These are phyloP conservation scores for Zostera marina DNA, from an alignment of 116 monocot genomes.

Conservation along the genomic window DNA sequence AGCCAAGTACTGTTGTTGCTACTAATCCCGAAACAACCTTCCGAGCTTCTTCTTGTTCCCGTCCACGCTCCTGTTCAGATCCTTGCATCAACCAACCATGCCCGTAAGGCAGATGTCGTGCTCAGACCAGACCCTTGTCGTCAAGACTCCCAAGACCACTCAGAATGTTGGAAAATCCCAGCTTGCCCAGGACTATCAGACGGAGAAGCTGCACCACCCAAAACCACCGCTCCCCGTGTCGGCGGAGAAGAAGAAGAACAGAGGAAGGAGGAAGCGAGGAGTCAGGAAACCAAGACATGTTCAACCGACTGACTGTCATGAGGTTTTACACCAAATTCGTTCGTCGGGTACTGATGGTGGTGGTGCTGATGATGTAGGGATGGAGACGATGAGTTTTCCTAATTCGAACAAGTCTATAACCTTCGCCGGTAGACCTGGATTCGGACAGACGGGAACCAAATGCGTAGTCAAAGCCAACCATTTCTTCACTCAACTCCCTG, in stretches of 20 bases:
- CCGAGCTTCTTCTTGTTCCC: not conserved
- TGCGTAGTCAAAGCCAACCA: constrained; percentile 49
- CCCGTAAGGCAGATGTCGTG: constrained; percentile 25
- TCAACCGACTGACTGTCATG: not conserved
- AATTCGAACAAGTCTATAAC: constrained; percentile 18
- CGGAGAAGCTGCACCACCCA: constrained; percentile 1
- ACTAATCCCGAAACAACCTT: not conserved
- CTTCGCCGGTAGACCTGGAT: constrained; percentile 23
- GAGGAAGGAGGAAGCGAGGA: constrained; percentile 13
- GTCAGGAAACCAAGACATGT: constrained; percentile 8
- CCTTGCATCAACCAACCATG: constrained; percentile 9
- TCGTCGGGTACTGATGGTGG: no score
- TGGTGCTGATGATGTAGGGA: not conserved
- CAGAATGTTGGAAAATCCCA: constrained; percentile 13
- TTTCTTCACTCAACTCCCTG: constrained; percentile 34
- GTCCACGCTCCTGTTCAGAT: not conserved
- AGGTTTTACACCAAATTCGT: constrained; percentile 2
- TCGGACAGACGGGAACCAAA: constrained; percentile 23
- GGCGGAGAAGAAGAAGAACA: constrained; percentile 6
- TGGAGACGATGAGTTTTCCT: constrained; percentile 10
- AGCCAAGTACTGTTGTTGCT: no score
- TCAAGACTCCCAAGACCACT: constrained; percentile 19
- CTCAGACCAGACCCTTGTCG: constrained; percentile 26
- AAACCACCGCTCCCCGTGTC: not conserved
- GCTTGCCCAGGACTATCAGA: constrained; percentile 7